Evolutionary conservation across 2,329 filamentous ascomycete species (phyloP), one percentile per base, ranked within the genome.

Genomic region (Coniella vitis): DNA sequence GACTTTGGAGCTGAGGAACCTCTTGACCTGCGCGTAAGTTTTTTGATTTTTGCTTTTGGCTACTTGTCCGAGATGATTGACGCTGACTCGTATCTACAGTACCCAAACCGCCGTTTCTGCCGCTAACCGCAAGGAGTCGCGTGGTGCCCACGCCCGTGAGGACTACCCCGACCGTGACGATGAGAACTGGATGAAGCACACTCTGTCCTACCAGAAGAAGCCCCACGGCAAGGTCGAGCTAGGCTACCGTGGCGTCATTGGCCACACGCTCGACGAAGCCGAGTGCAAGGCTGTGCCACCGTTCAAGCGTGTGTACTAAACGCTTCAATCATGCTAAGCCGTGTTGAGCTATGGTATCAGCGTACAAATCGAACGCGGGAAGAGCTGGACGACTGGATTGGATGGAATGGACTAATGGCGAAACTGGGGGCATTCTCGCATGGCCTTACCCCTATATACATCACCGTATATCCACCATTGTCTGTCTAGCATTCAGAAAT

Each of bases 161-260:
- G 93, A 98, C 67, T 97, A 70, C 79, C 91, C 91, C 50, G 90
- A 97, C 16, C 86, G 93, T 75, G 88, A 97, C 65, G 93, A 98
- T 66, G 78, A 84, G 70, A 86, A 94, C 69, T 97, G 91, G 91
- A 96, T 96, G 91, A 97, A 97, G 84, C 93, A 98, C 80, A 95
- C 89, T 39, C 80, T 98, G 54, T 89, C 85, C 58, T 98, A 86
- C 86, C 93, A 98, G 79, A 94, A 89, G 84, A 68, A 84, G 65
- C 87, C 90, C 31, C 91, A 97, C 63, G 86, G 86, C 65, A 81
- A 89, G 73, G 82, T 93, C 48, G 86, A 97, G 54, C 76, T 97
- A 55, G 76, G 81, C 55, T 97, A 97, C 80, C 82, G 93, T 69
- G 75, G 77, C 56, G 93, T 98, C 54, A 85, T 87, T 55, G 78